A percentile compares a stretch with the other conserved stretches of the same genome.
phyloP scores from a whole-genome alignment of 2,329 filamentous ascomycete genomes.

The Chrysosphaeria jannelii region DNA sequence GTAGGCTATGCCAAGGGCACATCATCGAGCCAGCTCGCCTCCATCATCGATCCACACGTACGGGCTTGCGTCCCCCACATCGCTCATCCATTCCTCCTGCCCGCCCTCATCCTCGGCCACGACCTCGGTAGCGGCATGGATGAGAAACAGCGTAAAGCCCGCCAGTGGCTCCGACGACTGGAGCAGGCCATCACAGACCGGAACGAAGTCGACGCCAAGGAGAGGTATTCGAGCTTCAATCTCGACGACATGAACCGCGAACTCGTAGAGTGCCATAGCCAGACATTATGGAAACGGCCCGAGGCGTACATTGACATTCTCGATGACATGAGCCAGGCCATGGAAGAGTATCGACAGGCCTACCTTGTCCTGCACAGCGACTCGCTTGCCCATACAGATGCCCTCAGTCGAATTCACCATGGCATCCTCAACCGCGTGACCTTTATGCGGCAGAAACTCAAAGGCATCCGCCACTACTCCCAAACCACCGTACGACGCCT shows the following conservation, averaged over 20 bases:
- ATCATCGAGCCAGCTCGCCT: slow-evolving; percentile 20
- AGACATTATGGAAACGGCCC: slow-evolving; percentile 12
- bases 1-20: slow-evolving; percentile 32
- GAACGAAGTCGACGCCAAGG: slow-evolving; percentile 24
- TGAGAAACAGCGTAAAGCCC: slow-evolving; percentile 4
- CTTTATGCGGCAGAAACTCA: slow-evolving; percentile 29
- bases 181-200: slow-evolving; percentile 31
- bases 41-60: slow-evolving; percentile 17
- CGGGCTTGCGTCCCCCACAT: slow-evolving; percentile 17
- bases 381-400: slow-evolving; percentile 1
- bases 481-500: slow-evolving; percentile 28
- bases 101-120: slow-evolving; percentile 25
- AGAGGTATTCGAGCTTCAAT: slow-evolving; percentile 22
- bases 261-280: slow-evolving; percentile 26
- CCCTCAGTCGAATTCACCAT: slow-evolving; percentile 16
- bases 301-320: slow-evolving; percentile 18
- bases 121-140: slow-evolving; percentile 25
- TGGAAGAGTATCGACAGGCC: slow-evolving; percentile 4
- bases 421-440: slow-evolving; percentile 23
- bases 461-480: slow-evolving; percentile 30
- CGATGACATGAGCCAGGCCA: slow-evolving; percentile 4
- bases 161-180: slow-evolving; percentile 11
- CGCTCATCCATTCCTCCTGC: slow-evolving; percentile 26
- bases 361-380: slow-evolving; percentile 1
- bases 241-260: slow-evolving; percentile 29